Base-by-base conservation (phyloP, 257 asterid species). In the Solanum stenotomum region DNA sequence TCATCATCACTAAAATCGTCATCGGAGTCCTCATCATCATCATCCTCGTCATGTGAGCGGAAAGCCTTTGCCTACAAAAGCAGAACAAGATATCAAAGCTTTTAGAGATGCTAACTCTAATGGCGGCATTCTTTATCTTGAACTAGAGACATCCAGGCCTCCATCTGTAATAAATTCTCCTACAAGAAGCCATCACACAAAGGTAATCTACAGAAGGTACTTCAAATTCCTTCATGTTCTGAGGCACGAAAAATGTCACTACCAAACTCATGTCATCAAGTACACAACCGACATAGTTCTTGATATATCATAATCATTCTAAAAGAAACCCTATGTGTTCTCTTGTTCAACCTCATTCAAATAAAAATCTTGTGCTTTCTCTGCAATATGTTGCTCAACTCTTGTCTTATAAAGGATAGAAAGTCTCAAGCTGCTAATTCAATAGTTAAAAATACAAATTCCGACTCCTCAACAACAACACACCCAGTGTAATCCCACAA, bases 1-100 rank as follows among this genome's bases (percentile, higher is more conserved):
- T 95, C 99, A n/a, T 96, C 99, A 90, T 98, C 96, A 89, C 95
- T 94, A 92, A 95, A 98, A 86, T 96, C 99, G 59, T 96, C 99
- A 85, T 95, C 98, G 0, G 95, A 89, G 91, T 94, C 95, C 0
- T 96, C 98, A 22, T 95, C 97, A 14, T 94, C 98, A 15, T 94
- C 98, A 7, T 93, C 96, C 10, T 89, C 93, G 31, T 96, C 98
- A 87, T 90, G 46, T 18, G 93, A 35, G 59, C 95, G 98, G 93
- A 94, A 96, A 85, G 98, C 95, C 92, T 92, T 95, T 37, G 99
- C 98, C 99, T 97, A 95, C 37, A 90, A 87, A 46, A 49, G 71
- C 20, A 82, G 59, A 59, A 34, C 42, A 59, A 86, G 63, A 89
- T 88, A 29, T 74, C 77, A 83, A 42, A 49, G 49, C 78, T 86